Base-by-base conservation (phyloP, 1,139 yeast species). In the Williopsis jadinii region DNA sequence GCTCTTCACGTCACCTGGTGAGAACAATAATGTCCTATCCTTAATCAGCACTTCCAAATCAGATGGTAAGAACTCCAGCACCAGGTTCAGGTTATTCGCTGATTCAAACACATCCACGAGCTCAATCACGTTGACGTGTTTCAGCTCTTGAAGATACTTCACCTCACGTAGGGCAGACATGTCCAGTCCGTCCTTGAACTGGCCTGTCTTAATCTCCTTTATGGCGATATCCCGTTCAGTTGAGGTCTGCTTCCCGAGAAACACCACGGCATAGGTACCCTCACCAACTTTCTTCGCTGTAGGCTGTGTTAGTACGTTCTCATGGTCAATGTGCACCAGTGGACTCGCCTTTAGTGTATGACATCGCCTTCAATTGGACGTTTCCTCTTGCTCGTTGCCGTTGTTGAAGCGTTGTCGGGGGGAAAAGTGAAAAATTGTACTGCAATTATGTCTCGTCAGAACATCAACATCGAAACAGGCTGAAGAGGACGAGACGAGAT, bases 181-280 rank as follows among this genome's bases (percentile, higher is more conserved):
- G 64, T 94, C 98, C 38, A 94, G 66, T 0, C 98, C 99, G 64
- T 92, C 97, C 60, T 88, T 88, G 67, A 90, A 90, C 49, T 85
- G 82, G 2, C 95, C 95, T 0, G 95, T 84, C 58, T 94, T 92
- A 70, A 94, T 92, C 67, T 88, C 96, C 59, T 94, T 94, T 50
- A 94, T 83, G 52, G 99, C 99, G 31, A 92, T 82, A 43, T 72
- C 70, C 41, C 92, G 65, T 13, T 68, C 64, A 10, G 80, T 71
- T 32, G 76, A 64, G 24, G 73, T 54, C 52, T 80, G 82, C 44
- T 73, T 74, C 1, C 96, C 97, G 13, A 92, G 71, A 57, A 84
- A 92, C 3, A 94, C 99, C 44, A 90, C 95, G 36, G 98, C 99
- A 69, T 92, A 94, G 1, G 99, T 94, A 64, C 99, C 99, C 66